These are phyloP conservation scores for Penicillium sp. DNA, from an alignment of 2,329 filamentous ascomycete species.

Conservation along the genomic window DNA sequence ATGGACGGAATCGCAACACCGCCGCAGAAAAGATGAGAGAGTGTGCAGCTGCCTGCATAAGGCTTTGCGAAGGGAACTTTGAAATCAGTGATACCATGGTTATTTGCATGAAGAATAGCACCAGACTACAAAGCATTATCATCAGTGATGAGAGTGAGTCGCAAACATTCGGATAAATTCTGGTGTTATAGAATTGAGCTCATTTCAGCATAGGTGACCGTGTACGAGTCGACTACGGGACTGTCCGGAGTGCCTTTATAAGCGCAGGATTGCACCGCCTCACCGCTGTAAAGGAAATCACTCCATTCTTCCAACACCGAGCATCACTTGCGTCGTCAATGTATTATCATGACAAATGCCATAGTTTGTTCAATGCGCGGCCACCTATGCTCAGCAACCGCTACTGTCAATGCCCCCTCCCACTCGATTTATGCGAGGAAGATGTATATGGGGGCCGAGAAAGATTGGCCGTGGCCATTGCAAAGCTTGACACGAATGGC, in stretches of 20 bases:
- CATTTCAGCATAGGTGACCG: background rate
- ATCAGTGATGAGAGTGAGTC: background rate
- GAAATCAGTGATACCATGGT: background rate
- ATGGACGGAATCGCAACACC: background rate
- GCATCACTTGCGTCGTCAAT: background rate
- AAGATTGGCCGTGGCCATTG: background rate
- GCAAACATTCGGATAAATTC: background rate
- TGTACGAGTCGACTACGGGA: background rate
- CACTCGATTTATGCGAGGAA: background rate
- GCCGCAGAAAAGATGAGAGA: constrained; percentile 1
- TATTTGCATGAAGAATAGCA: constrained; percentile 3
- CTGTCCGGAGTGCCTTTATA: background rate
- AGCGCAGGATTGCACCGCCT: background rate
- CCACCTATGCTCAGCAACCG: background rate
- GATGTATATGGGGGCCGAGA: background rate
- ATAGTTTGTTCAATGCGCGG: background rate
- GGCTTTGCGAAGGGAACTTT: background rate
- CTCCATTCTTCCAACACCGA: background rate
- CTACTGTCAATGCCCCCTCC: background rate
- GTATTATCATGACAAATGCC: background rate
- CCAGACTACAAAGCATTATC: background rate
- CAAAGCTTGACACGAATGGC: background rate
- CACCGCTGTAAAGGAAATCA: background rate
- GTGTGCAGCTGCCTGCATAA: background rate
- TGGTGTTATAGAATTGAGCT: background rate